These are phyloP conservation scores for Coniochaeta sp. DNA, from an alignment of 2,329 filamentous ascomycete genomes.

Conservation along the genomic window DNA sequence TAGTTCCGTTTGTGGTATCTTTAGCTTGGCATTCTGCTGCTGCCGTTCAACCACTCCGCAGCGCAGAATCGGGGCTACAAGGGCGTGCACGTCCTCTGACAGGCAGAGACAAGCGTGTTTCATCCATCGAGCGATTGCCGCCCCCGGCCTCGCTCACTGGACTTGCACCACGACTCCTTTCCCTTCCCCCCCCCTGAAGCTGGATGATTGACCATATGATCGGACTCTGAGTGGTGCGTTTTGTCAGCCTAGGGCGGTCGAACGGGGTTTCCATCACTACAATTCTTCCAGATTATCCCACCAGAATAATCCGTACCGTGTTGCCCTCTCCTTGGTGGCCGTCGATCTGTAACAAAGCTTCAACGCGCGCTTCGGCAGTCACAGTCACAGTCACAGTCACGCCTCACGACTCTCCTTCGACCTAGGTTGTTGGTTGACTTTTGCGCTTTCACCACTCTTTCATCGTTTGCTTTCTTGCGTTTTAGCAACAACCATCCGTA, in stretches of 20 bases:
- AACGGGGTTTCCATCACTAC: no score
- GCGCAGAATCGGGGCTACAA: neutral
- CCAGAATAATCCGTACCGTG: neutral
- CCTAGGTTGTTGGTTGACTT: neutral
- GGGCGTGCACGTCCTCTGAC: neutral
- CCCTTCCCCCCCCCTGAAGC: neutral
- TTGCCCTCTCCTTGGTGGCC: neutral
- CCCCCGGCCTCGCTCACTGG: neutral
- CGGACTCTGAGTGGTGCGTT: neutral
- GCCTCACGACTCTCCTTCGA: neutral
- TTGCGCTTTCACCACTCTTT: neutral
- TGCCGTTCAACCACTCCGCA: no score
- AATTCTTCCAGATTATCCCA: neutral
- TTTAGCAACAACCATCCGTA: neutral
- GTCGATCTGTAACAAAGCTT: neutral
- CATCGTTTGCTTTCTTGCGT: neutral
- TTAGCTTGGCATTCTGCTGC: neutral
- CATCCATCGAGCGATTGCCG: conserved; percentile 2
- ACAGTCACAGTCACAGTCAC: no score
- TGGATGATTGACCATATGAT: neutral
- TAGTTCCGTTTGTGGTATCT: neutral
- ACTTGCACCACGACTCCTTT: neutral
- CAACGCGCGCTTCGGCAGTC: neutral
- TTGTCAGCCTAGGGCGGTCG: neutral
- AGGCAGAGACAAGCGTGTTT: conserved; percentile 1